A percentile compares a stretch with the other conserved stretches of the same genome.
These are phyloP conservation scores for Amphirosellinia nigrospora DNA, from an alignment of 495 filamentous ascomycete genomes.

Conservation along the genomic window DNA sequence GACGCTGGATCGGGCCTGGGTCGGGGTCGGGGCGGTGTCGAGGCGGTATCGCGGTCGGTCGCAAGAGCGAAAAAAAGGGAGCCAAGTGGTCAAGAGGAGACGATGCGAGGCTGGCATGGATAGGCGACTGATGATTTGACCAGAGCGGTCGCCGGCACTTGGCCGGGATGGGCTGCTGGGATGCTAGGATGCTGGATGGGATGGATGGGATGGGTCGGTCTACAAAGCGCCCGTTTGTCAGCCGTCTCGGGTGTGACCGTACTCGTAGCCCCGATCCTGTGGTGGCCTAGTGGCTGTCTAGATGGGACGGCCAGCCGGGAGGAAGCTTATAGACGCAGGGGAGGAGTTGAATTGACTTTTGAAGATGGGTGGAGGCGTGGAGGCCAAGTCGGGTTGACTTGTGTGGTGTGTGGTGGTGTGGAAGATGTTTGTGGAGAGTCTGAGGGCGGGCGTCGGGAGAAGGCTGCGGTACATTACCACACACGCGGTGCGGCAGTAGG, in stretches of 20 bases:
- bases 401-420: conserved; percentile 21
- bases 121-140: conserved; percentile 2
- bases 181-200: conserved; percentile 2
- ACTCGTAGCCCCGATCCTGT: conserved; percentile 18
- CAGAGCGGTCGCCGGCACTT: conserved; percentile 20
- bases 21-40: conserved; percentile 17
- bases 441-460: conserved; percentile 16
- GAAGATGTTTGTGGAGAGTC: conserved; percentile 23
- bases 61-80: conserved; percentile 13
- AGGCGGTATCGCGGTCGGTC: conserved; percentile 14
- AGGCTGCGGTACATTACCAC: background rate
- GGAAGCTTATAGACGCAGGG: conserved; percentile 12
- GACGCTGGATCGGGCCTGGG: background rate
- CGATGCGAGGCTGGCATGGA: conserved; percentile 26
- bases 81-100: conserved; percentile 19
- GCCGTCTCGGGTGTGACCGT: conserved; percentile 7
- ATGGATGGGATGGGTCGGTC: conserved; percentile 19
- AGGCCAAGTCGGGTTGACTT: conserved; percentile 25
- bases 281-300: background rate
- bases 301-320: conserved; percentile 22
- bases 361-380: conserved; percentile 26
- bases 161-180: conserved; percentile 1
- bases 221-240: conserved; percentile 18
- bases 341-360: conserved; percentile 20
- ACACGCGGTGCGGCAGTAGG: background rate